Base-by-base conservation (phyloP, 2,329 filamentous ascomycete species). In the Beauveria sp. region DNA sequence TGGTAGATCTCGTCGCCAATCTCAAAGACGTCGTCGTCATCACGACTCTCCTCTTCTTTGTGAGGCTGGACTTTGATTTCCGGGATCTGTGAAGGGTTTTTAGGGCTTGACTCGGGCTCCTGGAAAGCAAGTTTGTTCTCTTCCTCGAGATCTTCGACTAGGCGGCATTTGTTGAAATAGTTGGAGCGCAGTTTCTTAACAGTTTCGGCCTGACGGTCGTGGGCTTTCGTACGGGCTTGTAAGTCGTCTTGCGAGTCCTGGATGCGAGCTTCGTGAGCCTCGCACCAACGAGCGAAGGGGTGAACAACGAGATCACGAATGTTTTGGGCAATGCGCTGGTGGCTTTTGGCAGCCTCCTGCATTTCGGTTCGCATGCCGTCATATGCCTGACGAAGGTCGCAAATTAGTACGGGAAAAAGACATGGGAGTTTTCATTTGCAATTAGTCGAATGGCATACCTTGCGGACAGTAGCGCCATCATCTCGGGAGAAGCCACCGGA, bases 61-160 rank as follows among this genome's bases (percentile, higher is more conserved):
- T 86, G 84, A 51, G 88, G 82, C 22, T 89, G 86, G 46, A 98
- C 87, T 74, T 97, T 96, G 75, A 99, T 96, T 71, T 92, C 93
- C 50, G 90, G 90, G 46, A 91, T 89, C 42, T 75, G 74, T 60
- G 84, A 81, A 63, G 68, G 69, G 47, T 79, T 72, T 72, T 86
- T 80, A 3, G 89, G 88, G 73, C 89, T 92, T 40, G 74, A 79
- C 68, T 88, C 84, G 2, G 92, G 91, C 66, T 93, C 91, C 74
- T 96, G 92, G 76, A 99, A 99, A 45, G 93, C 95, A 60, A 99
- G 83, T 77, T 99, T 98, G 74, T 97, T 96, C 79, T 99, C 96
- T 76, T 99, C 95, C 73, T 99, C 95, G 63, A 98, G 78, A 72
- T 99, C 95, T 73, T 99, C 96, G 7, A 98, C 89, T 64, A 97